Base-by-base conservation (phyloP, 768 basidiomycete genomes). In the Leccinum arenicola region DNA sequence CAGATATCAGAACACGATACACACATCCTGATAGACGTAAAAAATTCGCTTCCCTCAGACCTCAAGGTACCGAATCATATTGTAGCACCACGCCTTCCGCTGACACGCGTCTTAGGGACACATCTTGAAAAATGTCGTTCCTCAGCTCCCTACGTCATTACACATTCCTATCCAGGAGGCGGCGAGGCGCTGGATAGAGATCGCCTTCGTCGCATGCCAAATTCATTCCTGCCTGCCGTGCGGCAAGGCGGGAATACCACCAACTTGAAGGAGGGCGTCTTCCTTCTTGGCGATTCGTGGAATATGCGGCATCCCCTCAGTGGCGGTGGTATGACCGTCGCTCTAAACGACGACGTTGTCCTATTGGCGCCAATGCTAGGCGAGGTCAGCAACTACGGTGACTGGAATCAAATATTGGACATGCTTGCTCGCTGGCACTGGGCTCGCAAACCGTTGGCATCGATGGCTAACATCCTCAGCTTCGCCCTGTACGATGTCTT, bases 251-350 rank as follows among this genome's bases (percentile, higher is more conserved):
- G 75, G 17, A 65, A 61, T 62, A 73, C 65, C 57, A 75, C 70
- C 6, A 23, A 23, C 23, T 23, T 23, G 23, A 88, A 84, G 62
- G 81, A 86, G 53, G 92, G 93, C 27, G 85, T 85, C 9, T 76
- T 99, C 59, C 84, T 98, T 61, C 78, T 97, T 33, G 97, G 97
- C 3, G 97, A 98, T 70, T 86, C 96, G 3, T 96, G 93, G 89
- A 99, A 98, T 71, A 98, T 98, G 95, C 91, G 97, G 1, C 97
- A 99, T 73, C 97, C 97, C 2, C 81, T 99, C 21, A 99, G 97
- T 0, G 97, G 97, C 6, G 94, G 95, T 11, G 97, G 97, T 5
- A 99, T 99, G 97, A 95, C 95, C 0, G 96, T 98, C 40, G 95
- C 94, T 2, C 77, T 98, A 50, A 82, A 23, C 23, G 23, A 86